Percentiles rank a stretch among this genome's conserved stretches.
phyloP scores from a whole-genome alignment of 2,329 filamentous ascomycete species.

The Endothia cerciana region DNA sequence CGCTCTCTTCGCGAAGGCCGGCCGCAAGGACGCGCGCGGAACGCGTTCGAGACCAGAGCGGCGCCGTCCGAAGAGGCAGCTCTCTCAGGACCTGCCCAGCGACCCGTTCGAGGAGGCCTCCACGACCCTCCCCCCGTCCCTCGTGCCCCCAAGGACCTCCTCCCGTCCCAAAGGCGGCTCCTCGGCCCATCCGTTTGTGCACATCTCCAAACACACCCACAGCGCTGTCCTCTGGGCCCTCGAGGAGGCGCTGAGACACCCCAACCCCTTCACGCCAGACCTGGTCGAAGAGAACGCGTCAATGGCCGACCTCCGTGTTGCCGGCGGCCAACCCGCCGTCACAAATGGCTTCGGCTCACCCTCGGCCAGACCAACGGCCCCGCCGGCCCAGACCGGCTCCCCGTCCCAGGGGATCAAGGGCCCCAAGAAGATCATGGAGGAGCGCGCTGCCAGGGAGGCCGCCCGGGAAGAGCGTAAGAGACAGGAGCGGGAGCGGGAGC shows the following conservation, averaged over 20 bases:
- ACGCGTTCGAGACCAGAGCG: slow-evolving; percentile 17
- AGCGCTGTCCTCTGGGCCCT: slow-evolving; percentile 91
- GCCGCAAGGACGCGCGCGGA: slow-evolving; percentile 29
- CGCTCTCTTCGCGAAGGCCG: slow-evolving; percentile 42
- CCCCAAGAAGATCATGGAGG: slow-evolving; percentile 89
- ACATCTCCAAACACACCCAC: slow-evolving; percentile 82
- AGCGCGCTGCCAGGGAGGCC: slow-evolving; percentile 76
- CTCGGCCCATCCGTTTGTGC: slow-evolving; percentile 53
- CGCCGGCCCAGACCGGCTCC: slow-evolving; percentile 56
- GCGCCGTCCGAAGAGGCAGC: slow-evolving; percentile 40
- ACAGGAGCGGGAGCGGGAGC: slow-evolving; percentile 68
- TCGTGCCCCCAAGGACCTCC: slow-evolving; percentile 36
- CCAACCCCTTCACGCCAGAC: slow-evolving; percentile 82
- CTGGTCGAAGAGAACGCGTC: slow-evolving; percentile 83
- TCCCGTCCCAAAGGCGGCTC: slow-evolving; percentile 38
- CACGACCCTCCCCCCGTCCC: slow-evolving; percentile 38
- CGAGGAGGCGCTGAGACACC: slow-evolving; percentile 85
- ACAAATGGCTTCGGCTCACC: slow-evolving; percentile 59
- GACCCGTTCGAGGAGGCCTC: slow-evolving; percentile 46
- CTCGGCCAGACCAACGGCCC: slow-evolving; percentile 50
- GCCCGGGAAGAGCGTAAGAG: slow-evolving; percentile 47
- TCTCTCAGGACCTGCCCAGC: slow-evolving; percentile 52
- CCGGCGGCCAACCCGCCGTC: slow-evolving; percentile 58
- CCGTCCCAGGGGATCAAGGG: slow-evolving; percentile 71
- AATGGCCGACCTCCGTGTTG: slow-evolving; percentile 79